phyloP scores from a whole-genome alignment of 306 rosid genomes.

The Gillenia trifoliata region DNA sequence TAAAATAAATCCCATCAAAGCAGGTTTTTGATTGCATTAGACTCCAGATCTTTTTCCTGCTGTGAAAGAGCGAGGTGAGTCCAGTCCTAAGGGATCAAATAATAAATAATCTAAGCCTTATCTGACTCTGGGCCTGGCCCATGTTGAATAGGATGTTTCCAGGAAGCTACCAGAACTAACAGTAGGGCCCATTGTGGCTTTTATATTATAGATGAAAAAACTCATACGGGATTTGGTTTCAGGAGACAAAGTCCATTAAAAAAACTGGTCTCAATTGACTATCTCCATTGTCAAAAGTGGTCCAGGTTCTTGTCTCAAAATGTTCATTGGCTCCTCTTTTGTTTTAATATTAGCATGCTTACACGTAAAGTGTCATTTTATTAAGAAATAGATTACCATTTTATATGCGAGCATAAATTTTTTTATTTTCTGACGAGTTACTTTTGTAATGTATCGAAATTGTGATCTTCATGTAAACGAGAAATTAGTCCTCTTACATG shows the following conservation, averaged over 20 bases:
- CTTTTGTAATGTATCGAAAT: too few species aligned
- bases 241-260: constrained; percentile 5
- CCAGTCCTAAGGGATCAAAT: not conserved
- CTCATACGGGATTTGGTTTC: not conserved
- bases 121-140: not conserved
- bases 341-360: too few species aligned
- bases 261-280: not conserved
- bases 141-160: not conserved
- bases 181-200: not conserved
- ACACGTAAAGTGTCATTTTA: too few species aligned
- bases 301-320: constrained; percentile 27
- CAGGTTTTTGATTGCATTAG: too few species aligned
- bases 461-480: too few species aligned
- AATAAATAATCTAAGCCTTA: not conserved
- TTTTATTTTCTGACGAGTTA: too few species aligned
- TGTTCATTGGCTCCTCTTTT: not conserved
- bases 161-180: not conserved
- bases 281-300: not conserved
- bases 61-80: not conserved
- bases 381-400: too few species aligned
- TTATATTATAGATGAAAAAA: not conserved
- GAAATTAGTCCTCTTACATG: too few species aligned
- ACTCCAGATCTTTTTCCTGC: too few species aligned
- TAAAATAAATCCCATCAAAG: not conserved
- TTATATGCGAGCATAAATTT: too few species aligned